Evolutionary conservation across 2,329 filamentous ascomycete genomes (phyloP), one percentile per base, ranked within the genome.

Genomic region (Aspergillus vadensis): DNA sequence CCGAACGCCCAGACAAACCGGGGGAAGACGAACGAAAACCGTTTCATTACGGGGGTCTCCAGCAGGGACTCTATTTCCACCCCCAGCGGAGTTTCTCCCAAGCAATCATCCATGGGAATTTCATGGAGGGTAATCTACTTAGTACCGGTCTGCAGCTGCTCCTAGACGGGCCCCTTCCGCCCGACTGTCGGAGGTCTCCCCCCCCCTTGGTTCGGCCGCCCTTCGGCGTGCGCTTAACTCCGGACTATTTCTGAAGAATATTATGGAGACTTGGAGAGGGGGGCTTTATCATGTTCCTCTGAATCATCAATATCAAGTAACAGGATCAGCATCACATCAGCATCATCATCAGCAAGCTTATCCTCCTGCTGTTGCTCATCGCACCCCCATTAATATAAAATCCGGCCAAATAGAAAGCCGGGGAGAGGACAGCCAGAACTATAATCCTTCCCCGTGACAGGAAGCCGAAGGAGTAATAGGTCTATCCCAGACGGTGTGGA

Each of bases 201-300:
- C 43, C 43, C 53, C 36, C 32, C 41, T 21, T 44, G 19, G 43
- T 38, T 57, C 44, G 32, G 58, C 47, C 36, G 39, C 58, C 44
- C 47, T 41, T 50, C 58, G 58, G 52, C 36, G 21, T 49, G 41
- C 44, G 55, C 47, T 57, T 60, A 56, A 60, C 52, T 51, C 52
- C 58, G 52, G 41, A 9, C 25, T 53, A 54, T 63, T 55, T 19
- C n/a, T 43, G 39, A 55, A 55, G 44, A 43, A 57, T 30, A 39
- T 65, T 27, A 32, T 27, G 51, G 55, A 19, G 52, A 41, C 58
- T 36, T 56, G 8, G 25, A 15, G n/a, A 23, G 44, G 44, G 15
- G 23, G 44, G 23, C 21, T 23, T 49, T 25, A 49, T 49, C 41
- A 23, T 44, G 12, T 44, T 44, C 41, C 19, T 44, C 41, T 44